phyloP scores from a whole-genome alignment of 257 asterid species.

The Ajuga chamaepitys region DNA sequence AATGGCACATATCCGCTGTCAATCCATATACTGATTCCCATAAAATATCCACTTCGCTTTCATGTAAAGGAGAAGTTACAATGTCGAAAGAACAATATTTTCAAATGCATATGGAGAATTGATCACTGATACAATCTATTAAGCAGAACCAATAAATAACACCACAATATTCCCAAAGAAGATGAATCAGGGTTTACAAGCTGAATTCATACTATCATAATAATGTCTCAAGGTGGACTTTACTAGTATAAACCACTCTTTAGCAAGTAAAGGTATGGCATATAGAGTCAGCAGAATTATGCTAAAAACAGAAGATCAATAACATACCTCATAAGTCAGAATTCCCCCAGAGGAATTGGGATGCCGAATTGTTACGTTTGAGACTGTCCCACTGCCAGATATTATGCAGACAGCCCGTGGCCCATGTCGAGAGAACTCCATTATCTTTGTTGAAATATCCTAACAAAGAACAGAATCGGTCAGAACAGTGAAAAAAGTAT shows the following conservation, averaged over 20 bases:
- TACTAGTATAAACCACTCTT: background rate
- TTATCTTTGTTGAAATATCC: slow-evolving; percentile 67
- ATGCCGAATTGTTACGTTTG: slow-evolving; percentile 66
- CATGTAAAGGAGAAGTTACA: too few relatives aligned
- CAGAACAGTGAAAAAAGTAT: background rate
- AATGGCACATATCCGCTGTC: background rate
- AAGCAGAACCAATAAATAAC: too few relatives aligned
- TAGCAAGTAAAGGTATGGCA: background rate
- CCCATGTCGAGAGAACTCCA: slow-evolving; percentile 67
- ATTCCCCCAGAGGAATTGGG: slow-evolving; percentile 78
- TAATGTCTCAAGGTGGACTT: background rate
- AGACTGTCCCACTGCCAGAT: slow-evolving; percentile 70
- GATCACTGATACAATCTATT: too few relatives aligned
- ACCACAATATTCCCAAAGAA: too few relatives aligned
- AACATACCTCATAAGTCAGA: slow-evolving; percentile 65
- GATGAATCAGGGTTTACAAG: too few relatives aligned
- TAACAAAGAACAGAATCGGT: slow-evolving; percentile 18
- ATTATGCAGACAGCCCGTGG: slow-evolving; percentile 79
- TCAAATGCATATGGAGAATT: too few relatives aligned
- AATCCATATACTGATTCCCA: background rate
- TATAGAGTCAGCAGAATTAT: background rate
- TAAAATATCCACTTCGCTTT: background rate
- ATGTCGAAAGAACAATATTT: too few relatives aligned
- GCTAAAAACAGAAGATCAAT: background rate
- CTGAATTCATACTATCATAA: too few relatives aligned